Percentiles rank a stretch among this genome's conserved stretches.
These are phyloP conservation scores for Coniochaeta ligniaria DNA, from an alignment of 2,329 filamentous ascomycete genomes.

Conservation along the genomic window DNA sequence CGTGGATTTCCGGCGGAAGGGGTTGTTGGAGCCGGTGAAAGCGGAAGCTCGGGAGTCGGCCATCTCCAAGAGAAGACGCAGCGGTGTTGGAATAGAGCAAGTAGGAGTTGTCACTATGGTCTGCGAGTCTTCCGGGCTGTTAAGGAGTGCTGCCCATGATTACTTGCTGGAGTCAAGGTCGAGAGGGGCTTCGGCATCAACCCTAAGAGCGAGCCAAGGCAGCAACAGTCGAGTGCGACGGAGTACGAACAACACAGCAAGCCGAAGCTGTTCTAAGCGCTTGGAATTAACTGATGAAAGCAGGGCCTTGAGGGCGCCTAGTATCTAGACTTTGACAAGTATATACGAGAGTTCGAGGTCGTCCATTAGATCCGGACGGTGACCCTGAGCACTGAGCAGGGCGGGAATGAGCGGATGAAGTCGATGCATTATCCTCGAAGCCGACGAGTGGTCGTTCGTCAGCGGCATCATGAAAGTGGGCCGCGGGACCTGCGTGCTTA, in stretches of 20 bases:
- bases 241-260: not conserved
- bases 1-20: constrained; percentile 39
- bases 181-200: not conserved
- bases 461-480: not conserved
- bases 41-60: constrained; percentile 26
- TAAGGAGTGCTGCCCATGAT: not conserved
- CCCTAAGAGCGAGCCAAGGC: not conserved
- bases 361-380: not conserved
- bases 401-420: not conserved
- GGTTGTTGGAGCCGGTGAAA: constrained; percentile 38
- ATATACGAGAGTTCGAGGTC: not conserved
- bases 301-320: too few species aligned
- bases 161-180: not conserved
- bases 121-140: not conserved
- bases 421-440: not conserved
- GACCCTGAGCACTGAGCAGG: not conserved
- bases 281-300: not conserved
- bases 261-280: not conserved
- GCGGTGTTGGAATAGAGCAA: not conserved
- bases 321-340: not conserved
- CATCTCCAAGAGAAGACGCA: not conserved
- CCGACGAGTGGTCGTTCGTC: not conserved
- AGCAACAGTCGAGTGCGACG: not conserved
- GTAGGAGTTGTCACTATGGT: not conserved
- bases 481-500: not conserved